Conservation (phyloP, 371 early-diverging fungal species). For the Mortierella sp. region DNA sequence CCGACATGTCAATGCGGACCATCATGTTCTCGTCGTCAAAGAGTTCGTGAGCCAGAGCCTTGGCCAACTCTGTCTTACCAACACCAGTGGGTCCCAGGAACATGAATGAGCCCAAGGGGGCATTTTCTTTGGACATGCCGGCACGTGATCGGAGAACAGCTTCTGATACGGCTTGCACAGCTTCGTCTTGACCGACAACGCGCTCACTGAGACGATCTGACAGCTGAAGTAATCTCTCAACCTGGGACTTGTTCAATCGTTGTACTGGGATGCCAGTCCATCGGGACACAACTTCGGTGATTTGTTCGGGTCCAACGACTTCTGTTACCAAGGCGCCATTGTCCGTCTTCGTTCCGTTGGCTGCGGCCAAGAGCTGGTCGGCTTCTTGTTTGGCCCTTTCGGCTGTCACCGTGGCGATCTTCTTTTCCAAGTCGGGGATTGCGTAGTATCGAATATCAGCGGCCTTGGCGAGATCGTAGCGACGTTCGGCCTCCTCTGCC, state of each 20-base stretch:
- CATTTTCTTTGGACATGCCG: constrained; percentile 54
- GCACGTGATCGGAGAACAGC: constrained; percentile 70
- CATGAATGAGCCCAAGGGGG: constrained; percentile 91
- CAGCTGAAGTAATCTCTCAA: constrained; percentile 83
- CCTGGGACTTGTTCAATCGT: constrained; percentile 80
- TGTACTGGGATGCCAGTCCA: constrained; percentile 94
- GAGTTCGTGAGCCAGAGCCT: constrained; percentile 87
- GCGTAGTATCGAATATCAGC: constrained; percentile 90
- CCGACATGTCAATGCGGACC: constrained; percentile 93
- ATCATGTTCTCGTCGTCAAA: constrained; percentile 92
- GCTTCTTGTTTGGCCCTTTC: constrained; percentile 69
- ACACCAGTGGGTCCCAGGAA: constrained; percentile 96
- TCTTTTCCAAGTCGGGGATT: constrained; percentile 84
- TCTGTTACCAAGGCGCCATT: constrained; percentile 72
- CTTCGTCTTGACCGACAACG: constrained; percentile 90
- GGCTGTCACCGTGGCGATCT: constrained; percentile 69
- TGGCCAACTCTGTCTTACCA: constrained; percentile 92
- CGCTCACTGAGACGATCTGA: constrained; percentile 73
- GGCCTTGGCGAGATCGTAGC: constrained; percentile 78
- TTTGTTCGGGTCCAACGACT: constrained; percentile 86
- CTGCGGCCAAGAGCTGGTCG: constrained; percentile 57
- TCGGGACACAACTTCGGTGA: constrained; percentile 88
- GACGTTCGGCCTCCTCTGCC: constrained; percentile 86
- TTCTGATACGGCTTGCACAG: constrained; percentile 82
- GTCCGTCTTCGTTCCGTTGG: constrained; percentile 51